Conservation (phyloP, 2,329 filamentous ascomycete species). For the Aurifilum marmelostoma region DNA sequence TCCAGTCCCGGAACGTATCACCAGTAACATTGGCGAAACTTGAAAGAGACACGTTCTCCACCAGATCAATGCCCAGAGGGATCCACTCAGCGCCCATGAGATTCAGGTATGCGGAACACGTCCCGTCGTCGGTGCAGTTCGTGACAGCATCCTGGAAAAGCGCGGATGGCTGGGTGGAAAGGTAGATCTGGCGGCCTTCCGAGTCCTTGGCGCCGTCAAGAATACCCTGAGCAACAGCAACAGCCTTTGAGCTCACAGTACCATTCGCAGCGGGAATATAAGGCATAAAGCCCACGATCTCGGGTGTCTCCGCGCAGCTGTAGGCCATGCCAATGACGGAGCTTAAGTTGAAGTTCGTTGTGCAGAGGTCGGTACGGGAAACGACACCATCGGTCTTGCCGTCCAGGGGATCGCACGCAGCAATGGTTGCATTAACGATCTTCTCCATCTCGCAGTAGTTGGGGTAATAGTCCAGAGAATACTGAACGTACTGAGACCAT, state of each 20-base stretch:
- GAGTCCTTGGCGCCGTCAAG: too few relatives aligned
- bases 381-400: constrained; percentile 33
- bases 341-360: constrained; percentile 49
- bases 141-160: constrained; percentile 41
- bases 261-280: constrained; percentile 24
- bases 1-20: constrained; percentile 34
- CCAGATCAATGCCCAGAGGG: constrained; percentile 45
- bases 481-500: too few relatives aligned
- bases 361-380: constrained; percentile 40
- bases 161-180: constrained; percentile 36
- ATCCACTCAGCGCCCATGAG: constrained; percentile 51
- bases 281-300: not conserved
- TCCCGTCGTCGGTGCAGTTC: constrained; percentile 35
- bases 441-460: constrained; percentile 38
- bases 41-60: not conserved
- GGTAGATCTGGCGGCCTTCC: too few relatives aligned
- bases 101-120: constrained; percentile 40
- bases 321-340: constrained; percentile 50
- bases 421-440: constrained; percentile 30
- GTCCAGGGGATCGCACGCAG: constrained; percentile 32
- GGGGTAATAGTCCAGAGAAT: constrained; percentile 39
- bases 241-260: too few relatives aligned
- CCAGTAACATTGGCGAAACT: constrained; percentile 32
- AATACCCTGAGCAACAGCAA: too few relatives aligned
- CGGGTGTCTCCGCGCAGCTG: constrained; percentile 31